Evolutionary conservation across 1,284 basidiomycete species (phyloP).

Genomic region (Marasmius fiardii): DNA sequence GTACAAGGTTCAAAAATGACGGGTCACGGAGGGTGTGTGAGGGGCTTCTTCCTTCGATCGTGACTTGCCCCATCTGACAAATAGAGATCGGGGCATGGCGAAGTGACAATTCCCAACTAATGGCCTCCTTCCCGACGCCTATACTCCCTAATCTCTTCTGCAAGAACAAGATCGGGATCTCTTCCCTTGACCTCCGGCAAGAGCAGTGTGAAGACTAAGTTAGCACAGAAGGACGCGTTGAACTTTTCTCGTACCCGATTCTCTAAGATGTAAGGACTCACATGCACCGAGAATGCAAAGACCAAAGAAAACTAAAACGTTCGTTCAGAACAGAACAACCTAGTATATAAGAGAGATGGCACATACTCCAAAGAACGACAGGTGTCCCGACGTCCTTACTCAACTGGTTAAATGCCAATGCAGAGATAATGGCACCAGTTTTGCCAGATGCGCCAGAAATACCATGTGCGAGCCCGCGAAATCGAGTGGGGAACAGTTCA

Average conservation of each 20-base stretch:
- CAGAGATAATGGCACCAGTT: constrained; percentile 42
- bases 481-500: constrained; percentile 87
- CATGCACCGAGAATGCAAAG: constrained; percentile 8
- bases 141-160: constrained; percentile 12
- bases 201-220: constrained; percentile 10
- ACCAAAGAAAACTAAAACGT: constrained; percentile 13
- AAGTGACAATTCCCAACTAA: too few species aligned
- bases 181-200: constrained; percentile 15
- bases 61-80: too few species aligned
- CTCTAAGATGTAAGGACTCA: too few species aligned
- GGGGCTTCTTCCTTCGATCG: too few species aligned
- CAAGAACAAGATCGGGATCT: constrained; percentile 14
- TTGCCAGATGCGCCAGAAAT: constrained; percentile 79
- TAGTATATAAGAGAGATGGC: not conserved
- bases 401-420: constrained; percentile 24
- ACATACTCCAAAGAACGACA: constrained; percentile 14
- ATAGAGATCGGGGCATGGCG: too few species aligned
- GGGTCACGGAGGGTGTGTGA: too few species aligned
- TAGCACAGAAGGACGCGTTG: too few species aligned
- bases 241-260: too few species aligned
- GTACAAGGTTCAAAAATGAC: too few species aligned
- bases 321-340: not conserved
- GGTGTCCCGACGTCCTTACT: constrained; percentile 40
- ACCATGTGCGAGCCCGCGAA: constrained; percentile 78
- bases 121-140: too few species aligned